Evolutionary conservation across 805 yeast species (phyloP).

Genomic region (Starmera amethionina): DNA sequence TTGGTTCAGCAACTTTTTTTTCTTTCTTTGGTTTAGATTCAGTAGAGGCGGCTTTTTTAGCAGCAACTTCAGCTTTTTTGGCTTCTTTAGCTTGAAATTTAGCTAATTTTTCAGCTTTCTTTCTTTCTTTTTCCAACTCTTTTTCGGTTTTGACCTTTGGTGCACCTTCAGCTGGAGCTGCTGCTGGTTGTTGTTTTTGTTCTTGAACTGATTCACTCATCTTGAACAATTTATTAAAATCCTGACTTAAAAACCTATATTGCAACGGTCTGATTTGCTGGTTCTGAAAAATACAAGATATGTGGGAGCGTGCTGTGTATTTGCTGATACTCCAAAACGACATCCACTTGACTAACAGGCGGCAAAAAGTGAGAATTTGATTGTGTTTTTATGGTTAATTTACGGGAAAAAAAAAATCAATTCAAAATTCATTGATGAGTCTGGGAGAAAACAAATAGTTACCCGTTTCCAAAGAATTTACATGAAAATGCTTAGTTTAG

Average conservation of each 20-base stretch:
- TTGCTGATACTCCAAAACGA: no score
- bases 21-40: slow-evolving; percentile 51
- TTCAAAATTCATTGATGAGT: no score
- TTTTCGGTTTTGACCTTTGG: slow-evolving; percentile 58
- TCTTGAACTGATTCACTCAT: slow-evolving; percentile 9
- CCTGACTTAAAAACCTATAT: not conserved
- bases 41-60: slow-evolving; percentile 27
- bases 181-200: slow-evolving; percentile 3
- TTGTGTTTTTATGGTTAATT: no score
- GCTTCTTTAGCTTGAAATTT: slow-evolving; percentile 77
- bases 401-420: no score
- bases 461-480: no score
- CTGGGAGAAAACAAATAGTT: no score
- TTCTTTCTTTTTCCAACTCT: slow-evolving; percentile 77
- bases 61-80: slow-evolving; percentile 54
- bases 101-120: slow-evolving; percentile 82
- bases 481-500: no score
- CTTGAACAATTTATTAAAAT: not conserved
- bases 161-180: slow-evolving; percentile 20
- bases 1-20: slow-evolving; percentile 61
- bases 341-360: no score
- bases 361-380: no score
- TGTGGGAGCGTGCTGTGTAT: no score
- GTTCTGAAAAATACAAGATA: no score
- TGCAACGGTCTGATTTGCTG: no score